Conservation (phyloP, 805 yeast species). For the Pichia membranifaciens region DNA sequence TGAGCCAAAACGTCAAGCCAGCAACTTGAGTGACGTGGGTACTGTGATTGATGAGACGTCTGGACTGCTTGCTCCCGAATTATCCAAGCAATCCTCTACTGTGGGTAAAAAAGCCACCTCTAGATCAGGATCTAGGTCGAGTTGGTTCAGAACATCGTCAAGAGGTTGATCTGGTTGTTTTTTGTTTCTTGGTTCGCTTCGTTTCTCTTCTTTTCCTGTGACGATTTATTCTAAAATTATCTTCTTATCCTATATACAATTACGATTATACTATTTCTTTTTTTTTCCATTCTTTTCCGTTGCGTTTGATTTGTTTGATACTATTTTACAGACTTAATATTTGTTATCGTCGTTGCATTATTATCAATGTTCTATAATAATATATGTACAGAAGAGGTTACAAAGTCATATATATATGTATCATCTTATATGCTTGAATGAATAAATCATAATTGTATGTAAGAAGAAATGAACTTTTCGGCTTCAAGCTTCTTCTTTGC, state of each 20-base stretch:
- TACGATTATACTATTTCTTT: no score
- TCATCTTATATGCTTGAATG: no score
- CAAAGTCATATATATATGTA: no score
- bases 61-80: neutral
- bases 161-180: neutral
- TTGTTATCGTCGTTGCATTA: no score
- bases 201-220: neutral
- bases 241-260: no score
- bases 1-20: neutral
- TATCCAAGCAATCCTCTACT: neutral
- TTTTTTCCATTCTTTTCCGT: no score
- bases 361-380: no score
- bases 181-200: neutral
- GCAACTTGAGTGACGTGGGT: neutral
- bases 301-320: no score
- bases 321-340: no score
- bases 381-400: neutral
- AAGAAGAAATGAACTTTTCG: constrained; percentile 31
- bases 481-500: constrained; percentile 24
- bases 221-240: no score
- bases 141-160: constrained; percentile 8
- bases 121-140: constrained; percentile 8
- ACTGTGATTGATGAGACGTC: neutral
- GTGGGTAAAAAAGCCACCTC: neutral
- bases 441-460: constrained; percentile 3